These are phyloP conservation scores for Trifolium fragiferum DNA, from an alignment of 306 rosid species.

Conservation along the genomic window DNA sequence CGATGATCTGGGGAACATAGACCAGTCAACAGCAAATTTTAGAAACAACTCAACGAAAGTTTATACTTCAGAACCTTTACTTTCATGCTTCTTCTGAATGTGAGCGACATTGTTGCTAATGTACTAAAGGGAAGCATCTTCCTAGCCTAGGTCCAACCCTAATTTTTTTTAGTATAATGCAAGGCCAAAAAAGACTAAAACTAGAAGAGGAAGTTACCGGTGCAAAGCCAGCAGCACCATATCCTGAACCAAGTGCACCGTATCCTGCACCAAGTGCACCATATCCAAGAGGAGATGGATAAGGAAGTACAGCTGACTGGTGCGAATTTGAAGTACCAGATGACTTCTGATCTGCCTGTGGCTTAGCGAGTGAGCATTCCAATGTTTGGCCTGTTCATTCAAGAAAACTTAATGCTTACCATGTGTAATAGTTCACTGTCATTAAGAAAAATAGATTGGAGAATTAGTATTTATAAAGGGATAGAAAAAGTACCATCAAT, in stretches of 20 bases:
- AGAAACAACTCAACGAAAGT: background rate
- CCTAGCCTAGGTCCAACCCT: constrained; percentile 3
- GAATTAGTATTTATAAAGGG: constrained; percentile 23
- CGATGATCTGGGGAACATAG: background rate
- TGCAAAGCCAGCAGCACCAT: constrained; percentile 61
- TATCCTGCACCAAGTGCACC: constrained; percentile 64
- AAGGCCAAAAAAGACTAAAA: background rate
- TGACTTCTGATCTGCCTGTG: constrained; percentile 67
- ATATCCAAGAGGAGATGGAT: constrained; percentile 62
- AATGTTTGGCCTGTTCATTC: constrained; percentile 64
- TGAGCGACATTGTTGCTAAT: background rate
- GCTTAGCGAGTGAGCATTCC: constrained; percentile 80
- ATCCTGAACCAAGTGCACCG: constrained; percentile 64
- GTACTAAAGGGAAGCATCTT: constrained; percentile 18
- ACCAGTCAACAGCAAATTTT: background rate
- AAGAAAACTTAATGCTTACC: constrained; percentile 15
- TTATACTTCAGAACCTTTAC: background rate
- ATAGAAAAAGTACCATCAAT: constrained; percentile 57
- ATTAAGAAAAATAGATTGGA: background rate
- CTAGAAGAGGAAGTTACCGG: constrained; percentile 56
- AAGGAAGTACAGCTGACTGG: constrained; percentile 53
- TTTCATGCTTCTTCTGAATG: background rate
- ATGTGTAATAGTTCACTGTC: background rate
- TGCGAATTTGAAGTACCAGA: constrained; percentile 50
- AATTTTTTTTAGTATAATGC: background rate